A percentile compares a stretch with the other conserved stretches of the same genome.
Conservation (phyloP, 2,329 filamentous ascomycete genomes). For the Colletotrichum magnum region DNA sequence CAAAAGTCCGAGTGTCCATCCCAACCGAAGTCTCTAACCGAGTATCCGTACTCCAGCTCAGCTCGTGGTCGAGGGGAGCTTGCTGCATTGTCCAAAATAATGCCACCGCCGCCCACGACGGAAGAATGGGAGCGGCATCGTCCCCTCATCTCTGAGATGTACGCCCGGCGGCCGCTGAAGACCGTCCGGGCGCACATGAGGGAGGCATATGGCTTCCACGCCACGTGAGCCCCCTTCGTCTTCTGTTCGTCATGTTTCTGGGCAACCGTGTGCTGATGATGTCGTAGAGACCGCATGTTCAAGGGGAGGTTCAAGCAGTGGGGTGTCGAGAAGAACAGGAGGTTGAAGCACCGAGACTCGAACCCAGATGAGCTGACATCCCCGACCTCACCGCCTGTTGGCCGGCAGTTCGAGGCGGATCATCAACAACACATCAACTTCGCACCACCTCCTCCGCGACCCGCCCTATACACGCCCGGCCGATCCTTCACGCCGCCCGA, state of each 20-base stretch:
- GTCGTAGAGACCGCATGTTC: constrained; percentile 35
- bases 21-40: no score
- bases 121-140: constrained; percentile 33
- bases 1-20: no score
- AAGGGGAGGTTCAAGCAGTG: constrained; percentile 32
- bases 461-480: not conserved
- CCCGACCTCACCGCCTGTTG: not conserved
- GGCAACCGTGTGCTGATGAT: constrained; percentile 1
- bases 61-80: no score
- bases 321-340: constrained; percentile 38
- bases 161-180: constrained; percentile 24
- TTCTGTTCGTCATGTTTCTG: not conserved
- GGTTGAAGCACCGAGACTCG: not conserved
- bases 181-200: constrained; percentile 18
- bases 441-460: not conserved
- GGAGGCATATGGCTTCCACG: constrained; percentile 18
- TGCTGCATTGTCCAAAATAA: not conserved
- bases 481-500: not conserved
- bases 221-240: constrained; percentile 27
- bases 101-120: constrained; percentile 30
- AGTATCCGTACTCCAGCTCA: no score
- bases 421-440: not conserved
- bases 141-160: constrained; percentile 25
- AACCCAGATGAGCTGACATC: no score
- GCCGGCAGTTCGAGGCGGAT: not conserved